Evolutionary conservation across 139 green algal species (phyloP), one percentile per base, ranked within the genome.

Genomic region (Ettlia oleoabundans): DNA sequence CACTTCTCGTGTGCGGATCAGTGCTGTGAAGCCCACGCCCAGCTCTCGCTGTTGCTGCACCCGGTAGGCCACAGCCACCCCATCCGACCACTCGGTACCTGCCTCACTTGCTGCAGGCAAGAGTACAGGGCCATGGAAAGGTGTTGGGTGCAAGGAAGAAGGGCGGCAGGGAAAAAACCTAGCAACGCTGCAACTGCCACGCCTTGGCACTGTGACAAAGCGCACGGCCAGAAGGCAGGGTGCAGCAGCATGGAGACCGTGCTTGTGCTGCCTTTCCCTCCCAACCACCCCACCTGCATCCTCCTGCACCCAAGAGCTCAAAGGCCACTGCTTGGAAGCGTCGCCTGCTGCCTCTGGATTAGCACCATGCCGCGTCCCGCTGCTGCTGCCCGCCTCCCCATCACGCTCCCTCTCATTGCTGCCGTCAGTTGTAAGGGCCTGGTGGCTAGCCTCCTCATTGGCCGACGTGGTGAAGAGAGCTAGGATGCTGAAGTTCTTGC

Each of bases 1-100:
- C 37, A 96, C 90, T 85, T 93, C 89, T 0, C 79, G 70, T 15
- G 76, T 84, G 42, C 53, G 52, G n/a, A 94, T 38, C 33, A 93
- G 80, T 18, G 87, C 85, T 62, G 58, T 40, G 13, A 91, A 88
- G 3, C 82, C 72, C 22, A 58, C 53, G 26, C 35, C 42, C 43
- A n/a, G 32, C 30, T 19, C n/a, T 8, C 64, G 21, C 41, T 65
- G 43, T 40, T 69, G 70, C 81, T 67, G 75, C 76, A 53, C 51
- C 9, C 43, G 22, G 70, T 80, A 67, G 15, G 47, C 40, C 8
- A 73, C 70, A 37, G 86, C 73, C 64, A 58, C 78, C 1, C 63
- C 75, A 42, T 84, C 77, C 1, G 33, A 58, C 79, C 79, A 84
- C n/a, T 84, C 79, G 1, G 79, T 84, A 4, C 73, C 79, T 2